phyloP scores from a whole-genome alignment of 352 stramenopile genomes.

The Phytophthora brassicae region DNA sequence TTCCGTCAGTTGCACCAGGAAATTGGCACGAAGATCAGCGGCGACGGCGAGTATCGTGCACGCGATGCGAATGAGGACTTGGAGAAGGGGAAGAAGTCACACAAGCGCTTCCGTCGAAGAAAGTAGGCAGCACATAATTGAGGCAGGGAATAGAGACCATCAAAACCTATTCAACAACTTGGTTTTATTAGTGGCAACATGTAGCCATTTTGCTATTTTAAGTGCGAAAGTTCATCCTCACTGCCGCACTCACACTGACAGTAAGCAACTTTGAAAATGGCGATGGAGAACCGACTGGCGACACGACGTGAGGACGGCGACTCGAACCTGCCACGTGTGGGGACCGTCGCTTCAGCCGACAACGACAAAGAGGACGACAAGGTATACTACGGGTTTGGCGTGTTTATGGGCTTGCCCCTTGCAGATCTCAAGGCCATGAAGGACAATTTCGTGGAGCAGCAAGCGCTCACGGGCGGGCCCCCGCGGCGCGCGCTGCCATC shows the following conservation, averaged over 20 bases:
- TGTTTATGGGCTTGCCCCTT: conserved; percentile 86
- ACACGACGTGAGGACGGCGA: conserved; percentile 28
- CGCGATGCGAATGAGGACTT: conserved; percentile 78
- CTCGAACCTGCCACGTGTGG: conserved; percentile 21
- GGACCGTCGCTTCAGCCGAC: conserved; percentile 43
- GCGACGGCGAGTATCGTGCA: conserved; percentile 77
- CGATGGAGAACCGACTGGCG: conserved; percentile 48
- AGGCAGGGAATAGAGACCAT: conserved; percentile 13
- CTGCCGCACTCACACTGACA: background rate
- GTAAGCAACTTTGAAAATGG: conserved; percentile 11
- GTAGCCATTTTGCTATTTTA: conserved; percentile 18
- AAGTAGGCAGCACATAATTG: conserved; percentile 21
- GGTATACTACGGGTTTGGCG: conserved; percentile 88
- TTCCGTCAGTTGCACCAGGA: conserved; percentile 84
- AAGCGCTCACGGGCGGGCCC: conserved; percentile 33
- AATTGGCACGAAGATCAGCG: conserved; percentile 55
- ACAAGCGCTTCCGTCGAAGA: conserved; percentile 81
- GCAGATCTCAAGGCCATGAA: conserved; percentile 86
- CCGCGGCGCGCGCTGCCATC: conserved; percentile 13
- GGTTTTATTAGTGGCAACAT: too few species aligned
- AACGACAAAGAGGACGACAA: conserved; percentile 82
- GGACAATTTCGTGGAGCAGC: conserved; percentile 72
- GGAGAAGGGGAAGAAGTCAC: conserved; percentile 77
- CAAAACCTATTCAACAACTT: background rate
- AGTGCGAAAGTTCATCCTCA: background rate